Conservation (phyloP, 306 rosid species). For the Cicer cuneatum region DNA sequence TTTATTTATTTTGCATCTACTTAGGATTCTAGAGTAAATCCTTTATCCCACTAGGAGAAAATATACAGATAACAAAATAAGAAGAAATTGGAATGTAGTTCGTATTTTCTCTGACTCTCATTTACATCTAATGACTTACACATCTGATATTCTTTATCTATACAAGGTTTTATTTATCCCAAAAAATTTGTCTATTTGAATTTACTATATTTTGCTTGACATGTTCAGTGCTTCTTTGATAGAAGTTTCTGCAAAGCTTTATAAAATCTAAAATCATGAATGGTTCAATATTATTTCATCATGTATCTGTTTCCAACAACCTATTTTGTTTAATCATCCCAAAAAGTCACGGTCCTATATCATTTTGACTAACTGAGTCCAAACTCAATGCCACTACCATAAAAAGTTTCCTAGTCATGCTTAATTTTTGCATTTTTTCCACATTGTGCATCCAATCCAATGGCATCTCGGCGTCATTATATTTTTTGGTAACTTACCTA, state of each 20-base stretch:
- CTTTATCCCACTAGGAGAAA: neutral
- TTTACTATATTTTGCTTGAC: conserved; percentile 9
- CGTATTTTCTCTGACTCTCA: conserved; percentile 9
- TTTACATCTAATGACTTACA: conserved; percentile 3
- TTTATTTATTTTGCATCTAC: conserved; percentile 36
- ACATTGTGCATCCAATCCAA: no score
- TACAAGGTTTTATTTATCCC: neutral
- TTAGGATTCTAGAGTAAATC: neutral
- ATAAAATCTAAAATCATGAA: conserved; percentile 8
- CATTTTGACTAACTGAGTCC: no score
- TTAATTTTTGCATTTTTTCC: no score
- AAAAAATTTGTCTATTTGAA: neutral
- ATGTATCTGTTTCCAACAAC: no score
- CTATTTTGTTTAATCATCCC: no score
- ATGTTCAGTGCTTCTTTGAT: conserved; percentile 12
- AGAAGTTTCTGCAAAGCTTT: conserved; percentile 17
- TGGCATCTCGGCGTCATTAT: no score
- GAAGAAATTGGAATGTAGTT: conserved; percentile 12
- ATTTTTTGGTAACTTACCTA: no score
- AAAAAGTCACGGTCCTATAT: no score
- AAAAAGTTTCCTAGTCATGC: no score
- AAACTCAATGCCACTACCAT: no score
- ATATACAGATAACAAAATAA: conserved; percentile 8
- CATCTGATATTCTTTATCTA: neutral
- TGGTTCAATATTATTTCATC: neutral